These are phyloP conservation scores for Eutrema yunnanense DNA, from an alignment of 345 rosid species.

Conservation along the genomic window DNA sequence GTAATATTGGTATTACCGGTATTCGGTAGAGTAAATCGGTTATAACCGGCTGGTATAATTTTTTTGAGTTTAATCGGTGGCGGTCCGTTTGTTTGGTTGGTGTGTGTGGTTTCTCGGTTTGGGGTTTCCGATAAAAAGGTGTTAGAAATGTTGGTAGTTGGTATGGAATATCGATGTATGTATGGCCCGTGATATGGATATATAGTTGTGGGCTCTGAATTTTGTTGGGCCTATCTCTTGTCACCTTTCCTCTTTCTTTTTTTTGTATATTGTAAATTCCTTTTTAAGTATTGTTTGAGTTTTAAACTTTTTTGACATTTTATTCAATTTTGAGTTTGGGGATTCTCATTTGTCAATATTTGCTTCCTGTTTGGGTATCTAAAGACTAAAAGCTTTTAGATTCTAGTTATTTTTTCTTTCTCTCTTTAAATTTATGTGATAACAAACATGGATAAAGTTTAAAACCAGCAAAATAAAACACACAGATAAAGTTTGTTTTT, in stretches of 20 bases:
- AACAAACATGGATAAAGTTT: neutral
- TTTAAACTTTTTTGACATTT: neutral
- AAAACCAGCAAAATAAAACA: neutral
- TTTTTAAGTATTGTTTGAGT: neutral
- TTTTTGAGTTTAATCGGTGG: conserved; percentile 1
- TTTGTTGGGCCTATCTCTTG: conserved; percentile 22
- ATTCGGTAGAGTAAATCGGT: neutral
- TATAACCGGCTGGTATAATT: neutral
- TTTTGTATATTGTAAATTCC: neutral
- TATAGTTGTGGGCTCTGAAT: conserved; percentile 22
- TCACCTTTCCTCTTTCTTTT: neutral
- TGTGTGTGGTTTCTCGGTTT: conserved; percentile 5
- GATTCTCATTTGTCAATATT: neutral
- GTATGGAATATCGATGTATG: neutral
- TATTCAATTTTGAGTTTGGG: neutral
- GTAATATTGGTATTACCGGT: conserved; percentile 13
- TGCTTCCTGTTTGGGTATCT: neutral
- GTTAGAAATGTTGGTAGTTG: neutral
- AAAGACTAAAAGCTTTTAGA: neutral
- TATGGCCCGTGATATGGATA: conserved; percentile 10
- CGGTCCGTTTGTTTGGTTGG: neutral
- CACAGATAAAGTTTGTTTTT: neutral
- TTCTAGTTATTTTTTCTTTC: neutral
- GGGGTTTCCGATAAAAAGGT: neutral
- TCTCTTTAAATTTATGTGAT: neutral